Evolutionary conservation across 2,329 filamentous ascomycete species (phyloP).

Genomic region (Herpotrichia juniperi): DNA sequence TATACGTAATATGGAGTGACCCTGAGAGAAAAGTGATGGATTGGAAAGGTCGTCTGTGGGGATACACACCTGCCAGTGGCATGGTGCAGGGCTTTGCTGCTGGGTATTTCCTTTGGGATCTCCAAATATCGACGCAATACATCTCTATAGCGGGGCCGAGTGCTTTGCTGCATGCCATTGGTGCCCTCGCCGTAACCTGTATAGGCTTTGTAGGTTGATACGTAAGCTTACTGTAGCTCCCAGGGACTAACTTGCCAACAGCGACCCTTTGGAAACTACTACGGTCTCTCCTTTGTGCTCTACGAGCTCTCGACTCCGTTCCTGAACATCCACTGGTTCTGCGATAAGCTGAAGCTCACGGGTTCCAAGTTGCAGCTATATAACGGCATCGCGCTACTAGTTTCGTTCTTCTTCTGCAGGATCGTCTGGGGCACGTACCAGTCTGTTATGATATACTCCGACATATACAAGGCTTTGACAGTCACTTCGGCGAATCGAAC

Average conservation of each 20-base stretch:
- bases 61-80: slow-evolving; percentile 74
- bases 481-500: slow-evolving; percentile 20
- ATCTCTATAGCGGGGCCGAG: slow-evolving; percentile 75
- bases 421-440: slow-evolving; percentile 79
- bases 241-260: slow-evolving; percentile 40
- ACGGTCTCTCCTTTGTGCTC: slow-evolving; percentile 78
- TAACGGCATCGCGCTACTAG: slow-evolving; percentile 75
- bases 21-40: slow-evolving; percentile 70
- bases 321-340: slow-evolving; percentile 89
- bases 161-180: slow-evolving; percentile 75
- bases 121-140: slow-evolving; percentile 71
- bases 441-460: slow-evolving; percentile 67
- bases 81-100: slow-evolving; percentile 78
- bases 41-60: slow-evolving; percentile 74
- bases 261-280: slow-evolving; percentile 85
- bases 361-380: slow-evolving; percentile 75
- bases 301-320: slow-evolving; percentile 87
- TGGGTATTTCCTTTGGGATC: slow-evolving; percentile 85
- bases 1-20: slow-evolving; percentile 73
- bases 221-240: background rate
- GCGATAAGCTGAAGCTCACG: slow-evolving; percentile 81
- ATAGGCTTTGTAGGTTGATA: slow-evolving; percentile 75
- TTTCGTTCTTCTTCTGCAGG: slow-evolving; percentile 76
- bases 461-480: slow-evolving; percentile 62
- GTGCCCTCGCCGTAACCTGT: slow-evolving; percentile 74